phyloP scores from a whole-genome alignment of 2,329 filamentous ascomycete species.

The Zarea fungicola region DNA sequence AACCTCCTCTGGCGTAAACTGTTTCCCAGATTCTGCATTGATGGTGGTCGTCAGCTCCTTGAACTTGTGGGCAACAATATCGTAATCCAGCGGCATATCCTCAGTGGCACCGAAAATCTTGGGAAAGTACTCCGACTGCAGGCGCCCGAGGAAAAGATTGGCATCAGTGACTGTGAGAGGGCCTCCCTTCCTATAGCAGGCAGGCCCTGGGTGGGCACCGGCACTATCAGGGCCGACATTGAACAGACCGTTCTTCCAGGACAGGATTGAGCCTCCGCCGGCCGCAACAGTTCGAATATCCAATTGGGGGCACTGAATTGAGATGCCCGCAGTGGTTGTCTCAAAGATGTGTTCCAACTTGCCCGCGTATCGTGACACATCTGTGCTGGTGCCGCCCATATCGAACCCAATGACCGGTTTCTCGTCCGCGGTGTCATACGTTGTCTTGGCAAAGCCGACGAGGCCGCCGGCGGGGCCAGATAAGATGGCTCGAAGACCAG shows the following conservation, averaged over 20 bases:
- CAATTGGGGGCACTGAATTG: slow-evolving; percentile 72
- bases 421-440: slow-evolving; percentile 61
- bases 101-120: slow-evolving; percentile 68
- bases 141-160: slow-evolving; percentile 61
- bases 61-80: slow-evolving; percentile 36
- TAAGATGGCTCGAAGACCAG: slow-evolving; percentile 63
- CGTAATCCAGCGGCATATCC: slow-evolving; percentile 45
- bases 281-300: slow-evolving; percentile 80
- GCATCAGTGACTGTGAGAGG: slow-evolving; percentile 69
- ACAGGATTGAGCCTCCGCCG: slow-evolving; percentile 65
- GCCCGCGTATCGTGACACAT: slow-evolving; percentile 62
- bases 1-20: slow-evolving; percentile 29
- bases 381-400: slow-evolving; percentile 66
- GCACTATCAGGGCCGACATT: slow-evolving; percentile 69
- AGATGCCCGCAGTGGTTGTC: slow-evolving; percentile 71
- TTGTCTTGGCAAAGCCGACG: slow-evolving; percentile 69
- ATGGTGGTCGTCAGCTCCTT: slow-evolving; percentile 36
- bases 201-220: slow-evolving; percentile 64
- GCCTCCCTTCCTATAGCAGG: slow-evolving; percentile 68
- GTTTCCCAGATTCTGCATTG: slow-evolving; percentile 30
- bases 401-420: slow-evolving; percentile 73
- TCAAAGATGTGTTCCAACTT: slow-evolving; percentile 53
- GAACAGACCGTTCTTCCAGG: slow-evolving; percentile 68
- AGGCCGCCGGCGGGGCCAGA: slow-evolving; percentile 74
- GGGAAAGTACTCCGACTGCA: slow-evolving; percentile 59